These are phyloP conservation scores for Porodaedalea pini DNA, from an alignment of 1,284 basidiomycete genomes.

Conservation along the genomic window DNA sequence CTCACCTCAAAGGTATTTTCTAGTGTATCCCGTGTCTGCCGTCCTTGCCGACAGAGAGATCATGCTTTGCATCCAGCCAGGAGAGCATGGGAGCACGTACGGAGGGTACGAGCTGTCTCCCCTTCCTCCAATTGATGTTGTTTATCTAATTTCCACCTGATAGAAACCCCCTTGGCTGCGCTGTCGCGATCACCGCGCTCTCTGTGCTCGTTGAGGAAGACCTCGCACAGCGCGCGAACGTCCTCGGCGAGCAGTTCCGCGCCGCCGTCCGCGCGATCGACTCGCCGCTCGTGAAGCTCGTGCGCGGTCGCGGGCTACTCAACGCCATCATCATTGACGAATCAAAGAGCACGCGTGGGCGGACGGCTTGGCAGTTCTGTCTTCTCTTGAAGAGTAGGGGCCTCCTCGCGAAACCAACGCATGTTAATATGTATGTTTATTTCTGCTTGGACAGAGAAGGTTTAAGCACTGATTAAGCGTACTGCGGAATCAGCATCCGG, in stretches of 20 bases:
- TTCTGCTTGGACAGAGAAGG: not conserved
- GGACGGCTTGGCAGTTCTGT: slow-evolving; percentile 96
- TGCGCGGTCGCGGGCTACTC: slow-evolving; percentile 85
- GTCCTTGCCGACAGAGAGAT: slow-evolving; percentile 87
- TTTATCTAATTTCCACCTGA: slow-evolving; percentile 3
- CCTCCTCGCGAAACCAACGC: slow-evolving; percentile 93
- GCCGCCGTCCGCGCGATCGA: slow-evolving; percentile 59
- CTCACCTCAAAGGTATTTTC: not conserved
- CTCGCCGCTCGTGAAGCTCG: slow-evolving; percentile 66
- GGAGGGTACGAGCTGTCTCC: slow-evolving; percentile 62
- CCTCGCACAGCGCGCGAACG: slow-evolving; percentile 74
- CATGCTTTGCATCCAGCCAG: slow-evolving; percentile 95
- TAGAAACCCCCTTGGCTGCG: slow-evolving; percentile 93
- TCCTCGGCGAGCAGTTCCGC: slow-evolving; percentile 83
- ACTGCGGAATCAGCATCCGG: slow-evolving; percentile 64
- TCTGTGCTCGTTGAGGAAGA: slow-evolving; percentile 86
- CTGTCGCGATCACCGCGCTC: slow-evolving; percentile 89
- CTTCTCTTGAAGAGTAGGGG: slow-evolving; percentile 88
- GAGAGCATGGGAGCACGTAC: slow-evolving; percentile 97
- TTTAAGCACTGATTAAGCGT: not conserved
- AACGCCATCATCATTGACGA: slow-evolving; percentile 97
- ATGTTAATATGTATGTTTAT: slow-evolving; percentile 79
- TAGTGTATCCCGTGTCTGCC: slow-evolving; percentile 94
- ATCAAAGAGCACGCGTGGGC: slow-evolving; percentile 64
- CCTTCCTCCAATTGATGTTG: slow-evolving; percentile 4